phyloP scores from a whole-genome alignment of 2,329 filamentous ascomycete species.

The Chaetomium olivaceum region DNA sequence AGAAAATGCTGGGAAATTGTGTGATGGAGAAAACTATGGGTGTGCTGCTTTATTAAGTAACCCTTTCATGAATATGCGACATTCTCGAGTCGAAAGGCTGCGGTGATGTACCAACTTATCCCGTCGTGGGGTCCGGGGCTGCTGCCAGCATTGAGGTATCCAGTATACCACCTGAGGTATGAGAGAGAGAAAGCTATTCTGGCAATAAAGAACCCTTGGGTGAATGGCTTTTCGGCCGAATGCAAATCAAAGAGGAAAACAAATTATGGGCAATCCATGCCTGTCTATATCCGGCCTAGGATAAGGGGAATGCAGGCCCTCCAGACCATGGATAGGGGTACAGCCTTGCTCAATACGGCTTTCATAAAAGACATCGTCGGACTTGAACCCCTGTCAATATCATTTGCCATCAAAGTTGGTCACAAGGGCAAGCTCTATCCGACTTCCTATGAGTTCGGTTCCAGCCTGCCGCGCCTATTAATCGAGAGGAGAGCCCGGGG shows the following conservation, averaged over 20 bases:
- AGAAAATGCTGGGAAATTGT: background rate
- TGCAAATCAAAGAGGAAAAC: background rate
- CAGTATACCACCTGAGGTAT: background rate
- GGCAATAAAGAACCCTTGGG: background rate
- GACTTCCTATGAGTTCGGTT: background rate
- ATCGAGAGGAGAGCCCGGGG: too few species aligned
- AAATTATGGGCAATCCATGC: background rate
- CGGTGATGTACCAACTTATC: background rate
- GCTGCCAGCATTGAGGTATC: background rate
- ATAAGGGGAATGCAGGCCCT: background rate
- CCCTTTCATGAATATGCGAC: background rate
- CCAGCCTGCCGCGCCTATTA: constrained; percentile 8
- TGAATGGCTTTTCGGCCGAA: background rate
- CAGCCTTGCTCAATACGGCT: background rate
- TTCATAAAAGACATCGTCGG: background rate
- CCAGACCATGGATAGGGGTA: too few species aligned
- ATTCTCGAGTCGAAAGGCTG: background rate
- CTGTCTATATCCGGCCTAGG: background rate
- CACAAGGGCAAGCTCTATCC: background rate
- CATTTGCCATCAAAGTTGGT: background rate
- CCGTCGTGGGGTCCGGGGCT: background rate
- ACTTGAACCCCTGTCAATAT: background rate
- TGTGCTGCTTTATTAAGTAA: background rate
- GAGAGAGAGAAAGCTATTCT: background rate
- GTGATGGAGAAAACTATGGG: background rate